Evolutionary conservation across 176 grass and related monocot genomes (phyloP).

Genomic region (Alloteropsis semialata): DNA sequence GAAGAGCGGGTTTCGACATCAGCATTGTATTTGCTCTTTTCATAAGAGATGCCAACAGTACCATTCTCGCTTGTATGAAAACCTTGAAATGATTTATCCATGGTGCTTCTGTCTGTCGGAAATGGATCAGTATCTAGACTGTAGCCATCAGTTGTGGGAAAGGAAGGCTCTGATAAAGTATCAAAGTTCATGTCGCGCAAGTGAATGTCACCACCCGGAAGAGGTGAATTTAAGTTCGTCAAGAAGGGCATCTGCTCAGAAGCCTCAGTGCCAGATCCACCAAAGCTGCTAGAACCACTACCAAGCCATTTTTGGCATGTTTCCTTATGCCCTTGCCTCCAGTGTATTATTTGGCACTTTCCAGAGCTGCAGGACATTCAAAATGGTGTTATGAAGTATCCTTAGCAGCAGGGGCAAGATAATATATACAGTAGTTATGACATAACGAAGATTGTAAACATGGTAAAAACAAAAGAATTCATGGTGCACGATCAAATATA

Average conservation of each 20-base stretch:
- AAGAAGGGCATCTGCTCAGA: conserved; percentile 66
- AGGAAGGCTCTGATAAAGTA: conserved; percentile 59
- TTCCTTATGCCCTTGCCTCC: conserved; percentile 94
- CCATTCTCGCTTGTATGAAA: conserved; percentile 50
- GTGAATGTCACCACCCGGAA: conserved; percentile 55
- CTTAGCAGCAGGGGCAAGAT: not conserved
- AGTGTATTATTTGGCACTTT: conserved; percentile 97
- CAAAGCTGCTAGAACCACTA: conserved; percentile 31
- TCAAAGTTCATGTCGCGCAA: conserved; percentile 48
- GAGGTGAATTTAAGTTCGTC: conserved; percentile 68
- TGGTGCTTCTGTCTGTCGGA: conserved; percentile 40
- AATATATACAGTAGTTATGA: conserved; percentile 6
- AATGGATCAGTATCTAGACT: conserved; percentile 36
- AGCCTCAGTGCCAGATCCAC: conserved; percentile 36
- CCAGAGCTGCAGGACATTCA: conserved; percentile 74
- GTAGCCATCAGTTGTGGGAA: conserved; percentile 41
- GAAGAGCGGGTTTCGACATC: conserved; percentile 35
- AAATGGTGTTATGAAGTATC: not conserved
- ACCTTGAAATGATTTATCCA: conserved; percentile 49
- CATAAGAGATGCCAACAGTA: conserved; percentile 33
- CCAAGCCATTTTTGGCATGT: conserved; percentile 73
- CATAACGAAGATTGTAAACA: not conserved
- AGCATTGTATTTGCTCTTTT: conserved; percentile 28
- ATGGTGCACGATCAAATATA: conserved; percentile 13
- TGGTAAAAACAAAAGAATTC: not conserved